These are phyloP conservation scores for Kalmusia sp. DNA, from an alignment of 2,329 filamentous ascomycete species.

Conservation along the genomic window DNA sequence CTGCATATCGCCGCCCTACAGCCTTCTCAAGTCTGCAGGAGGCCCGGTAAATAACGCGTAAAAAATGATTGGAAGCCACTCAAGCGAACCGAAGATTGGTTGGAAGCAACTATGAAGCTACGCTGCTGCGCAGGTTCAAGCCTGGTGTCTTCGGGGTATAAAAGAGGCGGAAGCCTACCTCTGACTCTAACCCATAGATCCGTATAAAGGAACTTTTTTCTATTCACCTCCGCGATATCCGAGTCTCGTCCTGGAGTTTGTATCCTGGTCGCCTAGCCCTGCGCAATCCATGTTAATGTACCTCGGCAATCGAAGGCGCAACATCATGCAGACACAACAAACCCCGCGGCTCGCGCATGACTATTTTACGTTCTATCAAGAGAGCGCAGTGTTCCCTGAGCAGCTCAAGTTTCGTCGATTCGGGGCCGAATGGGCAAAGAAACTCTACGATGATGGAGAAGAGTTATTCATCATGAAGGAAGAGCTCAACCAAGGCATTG, in stretches of 20 bases:
- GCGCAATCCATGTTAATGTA: not conserved
- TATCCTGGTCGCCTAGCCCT: not conserved
- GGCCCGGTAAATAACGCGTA: no score
- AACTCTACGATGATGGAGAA: conserved; percentile 1
- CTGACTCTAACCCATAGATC: not conserved
- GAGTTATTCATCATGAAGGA: conserved; percentile 1
- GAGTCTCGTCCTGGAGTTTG: not conserved
- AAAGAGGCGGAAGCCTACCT: no score
- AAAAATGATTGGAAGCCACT: no score
- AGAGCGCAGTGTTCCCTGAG: not conserved
- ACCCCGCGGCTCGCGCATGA: not conserved
- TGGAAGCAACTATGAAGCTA: no score
- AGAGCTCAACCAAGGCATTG: not conserved
- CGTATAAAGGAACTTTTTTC: not conserved
- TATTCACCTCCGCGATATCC: not conserved
- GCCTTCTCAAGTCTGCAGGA: no score
- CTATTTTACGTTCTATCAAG: not conserved
- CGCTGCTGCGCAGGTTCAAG: no score
- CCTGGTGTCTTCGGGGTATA: no score
- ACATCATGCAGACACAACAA: not conserved
- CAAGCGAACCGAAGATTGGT: no score
- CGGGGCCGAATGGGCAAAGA: not conserved
- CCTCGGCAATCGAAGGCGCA: not conserved
- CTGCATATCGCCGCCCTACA: no score
- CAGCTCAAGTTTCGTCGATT: not conserved